Evolutionary conservation across 1,284 basidiomycete genomes (phyloP).

Genomic region (Cryptococcus neoformans): DNA sequence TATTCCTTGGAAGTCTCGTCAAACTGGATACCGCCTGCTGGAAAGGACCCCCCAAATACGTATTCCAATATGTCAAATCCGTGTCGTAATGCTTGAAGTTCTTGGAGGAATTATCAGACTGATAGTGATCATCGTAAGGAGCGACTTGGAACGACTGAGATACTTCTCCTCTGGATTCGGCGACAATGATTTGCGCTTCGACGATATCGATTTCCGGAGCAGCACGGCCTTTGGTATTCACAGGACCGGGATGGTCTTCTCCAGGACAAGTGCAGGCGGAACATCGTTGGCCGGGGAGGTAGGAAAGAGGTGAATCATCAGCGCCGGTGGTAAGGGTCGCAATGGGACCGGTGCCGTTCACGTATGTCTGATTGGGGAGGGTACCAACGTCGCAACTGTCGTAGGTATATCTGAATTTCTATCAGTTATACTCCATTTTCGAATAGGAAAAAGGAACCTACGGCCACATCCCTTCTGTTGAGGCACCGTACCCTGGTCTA

Average conservation of each 20-base stretch:
- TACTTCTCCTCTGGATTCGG: conserved; percentile 16
- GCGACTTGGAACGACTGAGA: conserved; percentile 36
- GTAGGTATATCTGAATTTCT: conserved; percentile 37
- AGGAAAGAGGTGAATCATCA: conserved; percentile 37
- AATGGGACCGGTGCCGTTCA: conserved; percentile 43
- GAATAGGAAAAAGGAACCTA: conserved; percentile 1
- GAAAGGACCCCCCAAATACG: conserved; percentile 68
- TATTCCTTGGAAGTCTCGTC: conserved; percentile 54
- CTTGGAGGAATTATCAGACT: conserved; percentile 57
- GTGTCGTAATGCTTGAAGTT: conserved; percentile 33
- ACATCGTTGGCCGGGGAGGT: conserved; percentile 56
- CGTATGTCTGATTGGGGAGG: conserved; percentile 48
- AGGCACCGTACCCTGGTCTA: conserved; percentile 56
- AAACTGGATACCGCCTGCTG: conserved; percentile 71
- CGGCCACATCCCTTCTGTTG: conserved; percentile 64
- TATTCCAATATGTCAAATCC: conserved; percentile 61
- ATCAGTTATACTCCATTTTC: neutral
- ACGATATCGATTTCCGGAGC: conserved; percentile 68
- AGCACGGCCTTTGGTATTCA: conserved; percentile 54
- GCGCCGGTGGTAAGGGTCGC: conserved; percentile 42
- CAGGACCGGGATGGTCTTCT: conserved; percentile 64
- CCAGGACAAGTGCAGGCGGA: conserved; percentile 54
- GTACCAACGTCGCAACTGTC: conserved; percentile 42
- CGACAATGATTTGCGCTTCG: conserved; percentile 55
- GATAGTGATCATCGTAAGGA: conserved; percentile 60